Conservation (phyloP, 2,329 filamentous ascomycete species). For the Colletotrichum coccodes region DNA sequence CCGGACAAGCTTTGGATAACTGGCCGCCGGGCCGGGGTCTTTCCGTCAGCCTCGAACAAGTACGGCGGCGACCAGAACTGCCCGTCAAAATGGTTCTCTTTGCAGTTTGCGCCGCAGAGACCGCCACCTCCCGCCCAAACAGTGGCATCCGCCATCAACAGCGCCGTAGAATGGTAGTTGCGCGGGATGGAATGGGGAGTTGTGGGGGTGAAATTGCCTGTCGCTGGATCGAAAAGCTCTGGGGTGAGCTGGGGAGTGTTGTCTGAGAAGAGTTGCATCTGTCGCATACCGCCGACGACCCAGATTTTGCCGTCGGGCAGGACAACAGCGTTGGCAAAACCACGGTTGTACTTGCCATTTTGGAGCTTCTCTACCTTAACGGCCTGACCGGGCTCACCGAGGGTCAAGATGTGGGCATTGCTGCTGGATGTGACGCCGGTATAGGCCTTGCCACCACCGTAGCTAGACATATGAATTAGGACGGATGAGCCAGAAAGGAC, state of each 20-base stretch:
- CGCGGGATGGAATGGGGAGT: constrained; percentile 50
- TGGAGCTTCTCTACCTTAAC: constrained; percentile 2
- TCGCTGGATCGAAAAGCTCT: constrained; percentile 56
- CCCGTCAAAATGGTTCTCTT: constrained; percentile 61
- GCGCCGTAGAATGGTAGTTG: constrained; percentile 59
- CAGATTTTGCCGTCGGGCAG: constrained; percentile 59
- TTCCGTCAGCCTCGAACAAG: constrained; percentile 57
- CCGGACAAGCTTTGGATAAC: constrained; percentile 48
- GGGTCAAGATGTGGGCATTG: constrained; percentile 60
- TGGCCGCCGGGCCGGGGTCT: constrained; percentile 49
- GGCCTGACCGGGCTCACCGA: constrained; percentile 43
- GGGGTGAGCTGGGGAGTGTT: constrained; percentile 50
- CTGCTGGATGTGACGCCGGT: constrained; percentile 49
- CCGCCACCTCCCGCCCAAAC: constrained; percentile 63
- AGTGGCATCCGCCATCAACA: constrained; percentile 60
- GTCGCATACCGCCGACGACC: constrained; percentile 55
- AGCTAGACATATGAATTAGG: not conserved
- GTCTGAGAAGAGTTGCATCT: constrained; percentile 56
- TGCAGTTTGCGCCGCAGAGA: constrained; percentile 55
- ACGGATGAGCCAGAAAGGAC: too few species aligned
- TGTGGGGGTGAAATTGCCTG: constrained; percentile 46
- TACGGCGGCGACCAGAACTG: constrained; percentile 67
- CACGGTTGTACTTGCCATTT: constrained; percentile 42
- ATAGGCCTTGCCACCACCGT: constrained; percentile 61
- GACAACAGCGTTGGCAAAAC: constrained; percentile 55